Conservation (phyloP, 768 basidiomycete species). For the Lentinula raphanica region DNA sequence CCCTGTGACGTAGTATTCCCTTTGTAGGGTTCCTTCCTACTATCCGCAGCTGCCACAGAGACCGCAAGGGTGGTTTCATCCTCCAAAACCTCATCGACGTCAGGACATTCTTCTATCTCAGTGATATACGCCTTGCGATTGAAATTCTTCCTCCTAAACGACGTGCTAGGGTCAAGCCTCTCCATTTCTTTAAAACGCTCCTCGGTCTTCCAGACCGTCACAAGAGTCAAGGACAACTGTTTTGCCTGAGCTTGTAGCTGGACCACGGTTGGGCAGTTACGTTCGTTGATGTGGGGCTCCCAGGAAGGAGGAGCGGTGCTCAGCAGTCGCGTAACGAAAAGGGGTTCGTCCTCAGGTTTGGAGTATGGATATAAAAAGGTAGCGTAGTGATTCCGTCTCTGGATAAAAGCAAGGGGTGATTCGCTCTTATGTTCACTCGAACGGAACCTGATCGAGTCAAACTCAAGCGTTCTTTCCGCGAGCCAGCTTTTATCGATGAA, state of each 20-base stretch:
- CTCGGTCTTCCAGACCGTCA: background rate
- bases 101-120: background rate
- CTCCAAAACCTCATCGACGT: background rate
- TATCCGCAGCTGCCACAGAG: too few relatives aligned
- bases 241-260: background rate
- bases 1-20: too few relatives aligned
- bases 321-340: background rate
- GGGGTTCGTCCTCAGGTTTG: background rate
- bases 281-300: background rate
- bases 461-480: background rate
- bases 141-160: background rate
- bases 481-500: background rate
- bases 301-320: background rate
- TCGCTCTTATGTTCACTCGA: background rate
- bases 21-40: too few relatives aligned
- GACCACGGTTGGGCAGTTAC: background rate
- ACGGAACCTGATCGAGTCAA: background rate
- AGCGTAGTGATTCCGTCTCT: background rate
- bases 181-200: background rate
- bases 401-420: background rate
- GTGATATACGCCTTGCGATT: background rate
- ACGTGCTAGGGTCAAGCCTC: background rate
- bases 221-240: background rate
- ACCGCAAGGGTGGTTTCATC: background rate
- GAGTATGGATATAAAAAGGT: background rate